These are phyloP conservation scores for Ceratocystis variospora DNA, from an alignment of 2,329 filamentous ascomycete genomes.

Conservation along the genomic window DNA sequence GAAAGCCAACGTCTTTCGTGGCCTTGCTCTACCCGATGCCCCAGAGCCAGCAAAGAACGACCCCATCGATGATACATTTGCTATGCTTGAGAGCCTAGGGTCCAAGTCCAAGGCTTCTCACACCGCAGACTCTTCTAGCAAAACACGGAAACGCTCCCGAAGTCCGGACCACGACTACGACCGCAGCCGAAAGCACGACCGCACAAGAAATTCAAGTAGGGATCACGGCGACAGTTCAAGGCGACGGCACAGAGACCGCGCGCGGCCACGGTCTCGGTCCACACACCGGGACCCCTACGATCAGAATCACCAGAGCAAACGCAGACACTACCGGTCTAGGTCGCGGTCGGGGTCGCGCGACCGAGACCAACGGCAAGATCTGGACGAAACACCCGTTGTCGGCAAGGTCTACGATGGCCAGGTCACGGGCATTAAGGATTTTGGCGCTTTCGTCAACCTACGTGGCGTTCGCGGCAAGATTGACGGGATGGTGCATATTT, in stretches of 20 bases:
- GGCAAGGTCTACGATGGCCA: conserved; percentile 83
- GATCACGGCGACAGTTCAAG: conserved; percentile 38
- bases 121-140: background rate
- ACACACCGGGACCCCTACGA: background rate
- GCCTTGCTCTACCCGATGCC: conserved; percentile 71
- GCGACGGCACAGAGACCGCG: conserved; percentile 32
- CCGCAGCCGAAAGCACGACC: conserved; percentile 1
- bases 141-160: conserved; percentile 37
- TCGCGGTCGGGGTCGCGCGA: conserved; percentile 28
- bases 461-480: conserved; percentile 74
- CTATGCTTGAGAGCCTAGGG: conserved; percentile 65
- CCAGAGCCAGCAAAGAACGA: conserved; percentile 31
- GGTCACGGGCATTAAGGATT: conserved; percentile 87
- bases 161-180: conserved; percentile 30
- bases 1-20: conserved; percentile 81
- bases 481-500: conserved; percentile 87
- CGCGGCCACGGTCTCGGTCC: conserved; percentile 28
- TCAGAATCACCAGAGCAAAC: conserved; percentile 22
- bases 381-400: conserved; percentile 69
- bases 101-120: conserved; percentile 38
- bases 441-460: conserved; percentile 91
- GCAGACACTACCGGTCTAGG: conserved; percentile 26
- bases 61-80: conserved; percentile 83
- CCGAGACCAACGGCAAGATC: conserved; percentile 28
- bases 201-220: conserved; percentile 26